Base-by-base conservation (phyloP, 176 grass and related monocot species). In the Saccharum officinarum region DNA sequence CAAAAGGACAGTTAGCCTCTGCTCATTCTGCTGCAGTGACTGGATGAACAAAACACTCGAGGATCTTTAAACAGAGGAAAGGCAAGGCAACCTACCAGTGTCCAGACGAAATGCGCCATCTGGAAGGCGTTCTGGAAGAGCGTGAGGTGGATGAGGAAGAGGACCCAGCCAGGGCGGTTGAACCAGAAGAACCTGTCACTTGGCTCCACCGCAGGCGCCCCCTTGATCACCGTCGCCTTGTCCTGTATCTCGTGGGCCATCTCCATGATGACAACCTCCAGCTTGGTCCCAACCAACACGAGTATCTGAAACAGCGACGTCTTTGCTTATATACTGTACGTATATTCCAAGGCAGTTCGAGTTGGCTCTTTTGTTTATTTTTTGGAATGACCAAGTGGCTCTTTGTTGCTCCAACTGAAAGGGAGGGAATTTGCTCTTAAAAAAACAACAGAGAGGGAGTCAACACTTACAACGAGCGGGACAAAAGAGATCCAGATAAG, bases 101-200 rank as follows among this genome's bases (percentile, higher is more conserved):
- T 84, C 96, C 96, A 98, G 1, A 98, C 67, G 71, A 94, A 98
- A 75, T 98, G 90, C 28, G 96, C 81, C 86, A 95, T 92, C 78
- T 95, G 96, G 68, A 95, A 98, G 38, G 96, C 96, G 37, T 95
- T 98, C 93, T 98, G 90, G 62, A 95, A 98, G 1, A 98, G 71
- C 20, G 88, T 93, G 5, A 98, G 34, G 61, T 98, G 96, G 77
- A 98, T 95, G 42, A 95, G 75, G 63, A 93, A 98, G 36, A 98
- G 87, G 82, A 98, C 87, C 91, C 93, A 95, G 1, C 77, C 80
- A 59, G 93, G 96, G 3, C 75, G 83, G 64, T 81, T 90, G 69
- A 98, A 98, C 96, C 96, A 98, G 66, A 98, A 98, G 60, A 86
- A 91, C 22, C 87, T 94, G 86, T 98, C 86, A 62, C 64, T 95